Evolutionary conservation across 176 grass and related monocot genomes (phyloP).

Genomic region (Poa annua): DNA sequence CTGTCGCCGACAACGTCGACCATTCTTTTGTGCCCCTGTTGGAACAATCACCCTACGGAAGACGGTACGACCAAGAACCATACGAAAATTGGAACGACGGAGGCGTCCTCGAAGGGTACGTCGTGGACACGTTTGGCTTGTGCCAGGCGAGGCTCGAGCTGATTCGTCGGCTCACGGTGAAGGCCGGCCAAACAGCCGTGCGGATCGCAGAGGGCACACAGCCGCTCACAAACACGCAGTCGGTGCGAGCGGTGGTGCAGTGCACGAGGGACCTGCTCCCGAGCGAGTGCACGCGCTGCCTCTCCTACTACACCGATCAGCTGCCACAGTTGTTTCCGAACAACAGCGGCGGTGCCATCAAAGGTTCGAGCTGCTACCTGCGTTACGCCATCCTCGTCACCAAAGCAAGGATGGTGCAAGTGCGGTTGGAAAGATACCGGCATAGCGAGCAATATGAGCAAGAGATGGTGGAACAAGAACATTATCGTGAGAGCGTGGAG

Average conservation of each 20-base stretch:
- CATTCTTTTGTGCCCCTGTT: not conserved
- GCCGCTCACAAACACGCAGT: not conserved
- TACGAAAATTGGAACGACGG: too few species aligned
- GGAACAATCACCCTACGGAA: too few species aligned
- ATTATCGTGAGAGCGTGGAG: too few species aligned
- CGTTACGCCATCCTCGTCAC: not conserved
- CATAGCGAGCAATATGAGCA: not conserved
- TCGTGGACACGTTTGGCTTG: not conserved
- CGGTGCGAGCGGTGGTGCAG: slow-evolving; percentile 39
- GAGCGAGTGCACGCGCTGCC: slow-evolving; percentile 29
- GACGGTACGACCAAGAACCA: too few species aligned
- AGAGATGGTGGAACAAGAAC: too few species aligned
- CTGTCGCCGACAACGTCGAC: not conserved
- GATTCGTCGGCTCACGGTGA: not conserved
- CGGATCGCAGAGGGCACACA: not conserved
- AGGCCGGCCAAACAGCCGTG: not conserved
- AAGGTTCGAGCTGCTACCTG: slow-evolving; percentile 41
- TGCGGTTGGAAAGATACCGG: not conserved
- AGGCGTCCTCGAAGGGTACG: not conserved
- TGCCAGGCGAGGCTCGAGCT: not conserved
- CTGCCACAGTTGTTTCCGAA: not conserved
- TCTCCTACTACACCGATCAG: not conserved
- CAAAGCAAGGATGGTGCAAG: fast-evolving
- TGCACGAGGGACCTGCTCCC: slow-evolving; percentile 42
- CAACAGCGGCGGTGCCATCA: not conserved